Evolutionary conservation across 1,139 yeast species (phyloP), one percentile per base, ranked within the genome.

Genomic region (Kodamaea sp.): DNA sequence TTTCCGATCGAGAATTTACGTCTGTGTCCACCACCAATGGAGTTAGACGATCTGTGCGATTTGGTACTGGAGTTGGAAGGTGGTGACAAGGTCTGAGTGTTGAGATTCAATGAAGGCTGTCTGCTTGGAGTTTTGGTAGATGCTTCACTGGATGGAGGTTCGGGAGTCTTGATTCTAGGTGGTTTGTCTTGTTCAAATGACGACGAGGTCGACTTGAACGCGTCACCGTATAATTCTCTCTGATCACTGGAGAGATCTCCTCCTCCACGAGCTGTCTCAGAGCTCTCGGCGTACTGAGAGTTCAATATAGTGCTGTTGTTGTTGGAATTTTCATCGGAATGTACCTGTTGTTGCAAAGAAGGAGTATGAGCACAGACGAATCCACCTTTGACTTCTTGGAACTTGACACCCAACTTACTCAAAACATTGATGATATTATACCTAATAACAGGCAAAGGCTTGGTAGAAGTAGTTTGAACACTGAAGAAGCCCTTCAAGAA

Each of bases 401-500:
- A 90, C 45, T 80, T 79, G 29, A 92, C 94, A 15, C 89, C 90
- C 52, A 88, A 68, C 44, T 79, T 79, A 22, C 80, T 80, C 56
- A 92, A 73, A 1, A 86, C 94, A 21, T 80, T 76, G 22, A 92
- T 85, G 31, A 92, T 81, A 53, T 86, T 90, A 51, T 85, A 80
- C 39, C 97, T 79, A 39, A 92, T 90, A 42, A 86, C 87, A 7
- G 95, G 92, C 38, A 92, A 70, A 15, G 96, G 90, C 51, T 89
- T 89, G 4, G 96, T 87, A 2, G 97, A 88, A 0, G 98, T 92
- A 1, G 96, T 86, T 61, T 89, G 97, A 28, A 90, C 97, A 43
- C 94, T 83, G 65, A 92, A 92, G 53, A 92, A 89, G 1, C 97
- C 97, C 59, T 90, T 89, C 57, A 92, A 75, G 66, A 89, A 89